phyloP scores from a whole-genome alignment of 1,284 basidiomycete genomes.

The Puccinia hordei region DNA sequence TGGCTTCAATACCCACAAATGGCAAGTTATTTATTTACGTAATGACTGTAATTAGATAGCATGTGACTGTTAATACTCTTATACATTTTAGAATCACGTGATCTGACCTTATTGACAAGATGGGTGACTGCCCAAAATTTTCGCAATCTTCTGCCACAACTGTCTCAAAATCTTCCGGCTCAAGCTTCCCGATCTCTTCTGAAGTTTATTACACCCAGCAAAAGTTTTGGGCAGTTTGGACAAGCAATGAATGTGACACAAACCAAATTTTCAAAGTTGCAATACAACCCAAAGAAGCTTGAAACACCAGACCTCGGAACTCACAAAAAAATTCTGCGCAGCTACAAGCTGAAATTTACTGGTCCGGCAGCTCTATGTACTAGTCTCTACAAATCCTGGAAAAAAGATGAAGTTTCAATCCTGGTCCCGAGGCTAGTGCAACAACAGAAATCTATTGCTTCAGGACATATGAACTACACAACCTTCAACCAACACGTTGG shows the following conservation, averaged over 20 bases:
- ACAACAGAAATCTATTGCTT: conserved; percentile 14
- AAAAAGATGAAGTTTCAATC: neutral
- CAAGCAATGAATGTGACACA: conserved; percentile 3
- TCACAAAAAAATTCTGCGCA: no score
- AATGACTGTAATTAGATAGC: neutral
- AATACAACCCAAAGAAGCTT: conserved; percentile 11
- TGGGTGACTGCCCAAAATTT: conserved; percentile 9
- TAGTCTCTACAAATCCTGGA: conserved; percentile 11
- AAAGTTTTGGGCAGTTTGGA: conserved; percentile 21
- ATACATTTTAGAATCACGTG: neutral
- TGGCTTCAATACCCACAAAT: conserved; percentile 63
- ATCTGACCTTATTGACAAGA: conserved; percentile 1
- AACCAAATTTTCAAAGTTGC: neutral
- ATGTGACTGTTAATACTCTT: neutral
- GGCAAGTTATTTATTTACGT: neutral
- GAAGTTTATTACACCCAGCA: neutral
- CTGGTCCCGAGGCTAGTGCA: conserved; percentile 20
- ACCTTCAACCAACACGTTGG: conserved; percentile 25
- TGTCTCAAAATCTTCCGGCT: neutral
- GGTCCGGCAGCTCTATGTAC: conserved; percentile 9
- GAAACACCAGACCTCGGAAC: conserved; percentile 19
- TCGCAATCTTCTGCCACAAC: neutral
- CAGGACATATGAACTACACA: neutral
- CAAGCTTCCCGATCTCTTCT: conserved; percentile 4
- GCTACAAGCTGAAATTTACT: conserved; percentile 1